phyloP scores from a whole-genome alignment of 495 filamentous ascomycete species.

The Neurospora sp. region DNA sequence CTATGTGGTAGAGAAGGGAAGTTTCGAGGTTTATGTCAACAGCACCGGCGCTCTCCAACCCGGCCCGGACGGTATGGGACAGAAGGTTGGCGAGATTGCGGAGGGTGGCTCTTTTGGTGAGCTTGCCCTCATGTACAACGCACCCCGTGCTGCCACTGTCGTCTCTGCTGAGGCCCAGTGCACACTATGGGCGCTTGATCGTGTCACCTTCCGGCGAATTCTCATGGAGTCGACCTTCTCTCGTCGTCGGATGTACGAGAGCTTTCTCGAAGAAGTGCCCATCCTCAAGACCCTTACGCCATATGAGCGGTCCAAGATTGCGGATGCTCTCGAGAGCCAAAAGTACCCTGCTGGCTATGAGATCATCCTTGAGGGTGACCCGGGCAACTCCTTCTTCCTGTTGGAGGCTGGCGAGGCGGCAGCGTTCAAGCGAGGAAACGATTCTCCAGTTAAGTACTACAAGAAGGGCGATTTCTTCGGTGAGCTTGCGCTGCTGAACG shows the following conservation, averaged over 20 bases:
- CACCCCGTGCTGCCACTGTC: conserved; percentile 92
- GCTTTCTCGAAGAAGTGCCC: conserved; percentile 92
- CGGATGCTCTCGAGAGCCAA: conserved; percentile 84
- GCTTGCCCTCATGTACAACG: conserved; percentile 96
- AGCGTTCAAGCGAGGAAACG: conserved; percentile 58
- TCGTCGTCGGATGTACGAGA: conserved; percentile 91
- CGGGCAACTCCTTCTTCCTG: conserved; percentile 85
- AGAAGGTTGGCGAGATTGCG: conserved; percentile 70
- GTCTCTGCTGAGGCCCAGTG: conserved; percentile 68
- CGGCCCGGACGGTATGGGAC: conserved; percentile 75
- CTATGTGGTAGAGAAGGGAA: conserved; percentile 87
- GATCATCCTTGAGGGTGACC: conserved; percentile 89
- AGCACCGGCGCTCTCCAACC: conserved; percentile 65
- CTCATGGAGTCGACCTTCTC: conserved; percentile 97
- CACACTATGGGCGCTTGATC: conserved; percentile 88
- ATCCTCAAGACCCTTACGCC: conserved; percentile 74
- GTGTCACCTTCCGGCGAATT: conserved; percentile 93
- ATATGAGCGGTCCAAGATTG: conserved; percentile 93
- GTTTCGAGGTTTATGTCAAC: conserved; percentile 89
- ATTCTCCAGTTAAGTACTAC: conserved; percentile 64
- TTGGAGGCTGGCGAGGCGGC: conserved; percentile 84
- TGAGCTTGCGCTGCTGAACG: conserved; percentile 85
- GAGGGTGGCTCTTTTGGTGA: conserved; percentile 96
- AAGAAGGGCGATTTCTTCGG: conserved; percentile 94
- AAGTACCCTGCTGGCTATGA: conserved; percentile 70